A percentile compares a stretch with the other conserved stretches of the same genome.
These are phyloP conservation scores for Verticillium nonalfalfae DNA, from an alignment of 2,329 filamentous ascomycete genomes.

Conservation along the genomic window DNA sequence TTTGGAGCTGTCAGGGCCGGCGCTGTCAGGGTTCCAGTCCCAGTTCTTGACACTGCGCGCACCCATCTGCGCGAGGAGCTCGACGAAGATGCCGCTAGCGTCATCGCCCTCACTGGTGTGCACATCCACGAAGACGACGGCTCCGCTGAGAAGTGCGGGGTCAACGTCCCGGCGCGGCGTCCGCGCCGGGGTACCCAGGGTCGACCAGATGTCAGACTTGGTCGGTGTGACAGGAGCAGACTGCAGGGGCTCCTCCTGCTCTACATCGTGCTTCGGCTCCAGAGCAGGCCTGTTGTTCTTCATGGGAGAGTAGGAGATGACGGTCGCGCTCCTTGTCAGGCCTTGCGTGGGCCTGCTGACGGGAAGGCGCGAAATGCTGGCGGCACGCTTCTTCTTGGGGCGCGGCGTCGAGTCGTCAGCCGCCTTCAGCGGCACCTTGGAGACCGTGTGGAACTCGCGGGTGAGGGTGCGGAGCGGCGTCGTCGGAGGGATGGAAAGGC, in stretches of 20 bases:
- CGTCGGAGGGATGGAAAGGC: constrained; percentile 30
- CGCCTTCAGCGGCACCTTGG: constrained; percentile 69
- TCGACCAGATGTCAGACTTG: constrained; percentile 48
- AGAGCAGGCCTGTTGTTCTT: constrained; percentile 27
- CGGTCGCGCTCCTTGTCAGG: constrained; percentile 41
- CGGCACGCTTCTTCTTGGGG: constrained; percentile 41
- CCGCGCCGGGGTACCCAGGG: constrained; percentile 47
- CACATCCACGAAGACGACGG: constrained; percentile 77
- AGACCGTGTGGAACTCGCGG: constrained; percentile 64
- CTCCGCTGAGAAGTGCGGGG: constrained; percentile 55
- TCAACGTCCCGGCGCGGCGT: constrained; percentile 50
- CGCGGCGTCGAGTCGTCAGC: constrained; percentile 52
- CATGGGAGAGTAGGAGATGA: constrained; percentile 47
- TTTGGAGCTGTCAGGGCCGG: constrained; percentile 34
- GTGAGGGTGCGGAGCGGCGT: constrained; percentile 50
- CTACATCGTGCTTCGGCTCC: constrained; percentile 15
- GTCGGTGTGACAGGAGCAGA: constrained; percentile 34
- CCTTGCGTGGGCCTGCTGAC: constrained; percentile 31
- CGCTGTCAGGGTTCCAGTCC: constrained; percentile 58
- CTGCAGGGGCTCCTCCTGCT: constrained; percentile 13
- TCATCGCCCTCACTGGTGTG: constrained; percentile 76
- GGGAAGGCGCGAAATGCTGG: constrained; percentile 42
- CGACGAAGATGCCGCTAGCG: constrained; percentile 73
- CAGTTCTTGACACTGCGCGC: constrained; percentile 72
- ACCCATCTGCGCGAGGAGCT: constrained; percentile 74